Base-by-base conservation (phyloP, 2,329 filamentous ascomycete species). In the Phaeomoniella chlamydospora region DNA sequence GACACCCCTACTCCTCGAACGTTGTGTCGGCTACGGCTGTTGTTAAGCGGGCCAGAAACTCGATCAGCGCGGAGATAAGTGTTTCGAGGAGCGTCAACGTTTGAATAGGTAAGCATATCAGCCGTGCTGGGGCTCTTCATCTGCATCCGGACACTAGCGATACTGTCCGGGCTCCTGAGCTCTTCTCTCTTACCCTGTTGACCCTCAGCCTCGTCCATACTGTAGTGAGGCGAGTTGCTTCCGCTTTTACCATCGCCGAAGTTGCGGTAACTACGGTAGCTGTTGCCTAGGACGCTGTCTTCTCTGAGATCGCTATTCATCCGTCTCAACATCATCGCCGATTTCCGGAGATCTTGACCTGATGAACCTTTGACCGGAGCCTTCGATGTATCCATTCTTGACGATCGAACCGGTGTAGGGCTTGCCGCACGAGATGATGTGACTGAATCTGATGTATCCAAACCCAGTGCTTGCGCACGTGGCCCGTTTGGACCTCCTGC, bases 271-370 rank as follows among this genome's bases (percentile, higher is more conserved):
- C 22, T 26, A 26, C 22, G 22, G 22, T 26, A 18, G 29, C 43
- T 40, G 15, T 34, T 32, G 13, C 29, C 22, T 14, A 14, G 46
- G 39, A n/a, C 12, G 11, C 34, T 14, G 4, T 41, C 39, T 29
- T 42, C 42, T 17, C 31, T 35, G 9, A 40, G 43, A 19, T 45
- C 44, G 10, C 39, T 50, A 30, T 47, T 47, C 22, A 48, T 42
- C 4, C 49, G 49, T 4, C 50, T 43, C 4, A 52, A 22, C 6
- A 50, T 46, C 22, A 51, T 47, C 19, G 43, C 49, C 3, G 54
- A 53, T 37, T 46, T 53, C 46, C 2, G 56, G 45, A 18, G 56
- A 53, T 16, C 55, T 50, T 5, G 48, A 53, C 18, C 48, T 44
- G 22, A 26, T 6, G 22, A 26, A 9, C n/a, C 22, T 6, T 26